These are phyloP conservation scores for Hymenoscyphus fructigenus DNA, from an alignment of 2,329 filamentous ascomycete species.

Conservation along the genomic window DNA sequence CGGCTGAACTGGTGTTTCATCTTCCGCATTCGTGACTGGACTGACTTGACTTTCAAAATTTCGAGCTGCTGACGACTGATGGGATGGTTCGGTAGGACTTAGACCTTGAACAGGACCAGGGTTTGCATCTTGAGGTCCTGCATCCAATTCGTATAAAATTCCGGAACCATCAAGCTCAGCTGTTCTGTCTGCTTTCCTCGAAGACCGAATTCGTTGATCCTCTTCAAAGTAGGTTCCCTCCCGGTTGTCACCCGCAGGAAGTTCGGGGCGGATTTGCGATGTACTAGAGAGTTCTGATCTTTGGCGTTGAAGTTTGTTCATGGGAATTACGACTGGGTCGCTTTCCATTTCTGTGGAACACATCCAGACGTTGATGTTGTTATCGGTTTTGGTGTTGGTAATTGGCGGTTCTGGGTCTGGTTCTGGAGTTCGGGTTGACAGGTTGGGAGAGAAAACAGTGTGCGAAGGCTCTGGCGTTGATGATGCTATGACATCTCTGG, in stretches of 20 bases:
- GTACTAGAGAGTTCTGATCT: slow-evolving; percentile 8
- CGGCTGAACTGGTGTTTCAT: not conserved
- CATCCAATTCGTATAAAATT: slow-evolving; percentile 7
- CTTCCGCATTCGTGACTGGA: not conserved
- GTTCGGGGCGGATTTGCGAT: not conserved
- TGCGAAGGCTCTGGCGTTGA: not conserved
- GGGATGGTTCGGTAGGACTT: not conserved
- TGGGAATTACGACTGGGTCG: not conserved
- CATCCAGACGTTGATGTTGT: not conserved
- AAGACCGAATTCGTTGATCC: slow-evolving; percentile 1
- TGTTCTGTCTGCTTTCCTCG: slow-evolving; percentile 2
- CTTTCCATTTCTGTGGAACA: not conserved
- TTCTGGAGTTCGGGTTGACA: not conserved
- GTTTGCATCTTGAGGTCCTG: not conserved
- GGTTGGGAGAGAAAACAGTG: not conserved
- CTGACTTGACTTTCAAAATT: not conserved
- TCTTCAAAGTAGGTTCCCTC: not conserved
- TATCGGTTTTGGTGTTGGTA: not conserved
- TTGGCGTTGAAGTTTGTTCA: slow-evolving; percentile 3
- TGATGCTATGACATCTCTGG: not conserved
- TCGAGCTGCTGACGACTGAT: not conserved
- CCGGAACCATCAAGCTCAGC: slow-evolving; percentile 6
- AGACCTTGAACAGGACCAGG: not conserved
- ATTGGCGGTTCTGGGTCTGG: not conserved
- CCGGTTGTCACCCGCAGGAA: slow-evolving; percentile 1